Percentiles rank a stretch among this genome's conserved stretches.
These are phyloP conservation scores for Priceomyces haplophilus DNA, from an alignment of 805 yeast species.

Conservation along the genomic window DNA sequence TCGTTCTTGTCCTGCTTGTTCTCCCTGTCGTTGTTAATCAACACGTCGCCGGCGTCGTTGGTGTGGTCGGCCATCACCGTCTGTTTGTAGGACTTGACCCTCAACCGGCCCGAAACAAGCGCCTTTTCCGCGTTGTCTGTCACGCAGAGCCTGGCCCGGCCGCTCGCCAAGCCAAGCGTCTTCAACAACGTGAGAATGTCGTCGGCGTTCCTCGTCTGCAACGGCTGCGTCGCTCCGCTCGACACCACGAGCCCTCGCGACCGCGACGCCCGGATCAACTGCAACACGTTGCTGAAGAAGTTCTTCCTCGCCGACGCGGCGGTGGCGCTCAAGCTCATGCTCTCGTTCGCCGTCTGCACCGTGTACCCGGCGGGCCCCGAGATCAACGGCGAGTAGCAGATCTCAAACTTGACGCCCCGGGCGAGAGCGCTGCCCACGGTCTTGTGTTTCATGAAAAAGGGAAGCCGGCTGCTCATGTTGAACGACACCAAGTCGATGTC, in stretches of 20 bases:
- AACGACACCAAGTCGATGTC: constrained; percentile 83
- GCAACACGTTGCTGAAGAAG: constrained; percentile 67
- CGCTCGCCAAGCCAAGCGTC: constrained; percentile 67
- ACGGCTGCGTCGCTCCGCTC: constrained; percentile 62
- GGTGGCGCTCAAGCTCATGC: constrained; percentile 17
- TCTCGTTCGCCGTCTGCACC: constrained; percentile 15
- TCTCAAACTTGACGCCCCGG: constrained; percentile 79
- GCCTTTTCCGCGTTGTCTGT: constrained; percentile 61
- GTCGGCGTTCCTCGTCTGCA: constrained; percentile 60
- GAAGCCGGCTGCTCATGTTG: constrained; percentile 60
- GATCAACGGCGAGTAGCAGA: constrained; percentile 60
- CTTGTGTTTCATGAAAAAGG: constrained; percentile 79
- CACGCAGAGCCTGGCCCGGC: constrained; percentile 57
- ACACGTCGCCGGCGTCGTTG: constrained; percentile 24
- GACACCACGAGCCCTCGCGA: constrained; percentile 75
- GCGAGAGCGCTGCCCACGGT: constrained; percentile 79
- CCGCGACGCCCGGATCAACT: constrained; percentile 77
- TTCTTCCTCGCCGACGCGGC: constrained; percentile 49
- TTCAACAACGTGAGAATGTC: constrained; percentile 67
- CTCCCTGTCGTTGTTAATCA: constrained; percentile 21
- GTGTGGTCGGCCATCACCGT: constrained; percentile 54
- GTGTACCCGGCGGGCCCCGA: constrained; percentile 32
- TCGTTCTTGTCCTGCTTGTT: constrained; percentile 13
- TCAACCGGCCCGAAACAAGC: constrained; percentile 68
- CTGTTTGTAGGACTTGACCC: constrained; percentile 76